phyloP scores from a whole-genome alignment of 2,329 filamentous ascomycete genomes.

The Alternaria ethzedia region DNA sequence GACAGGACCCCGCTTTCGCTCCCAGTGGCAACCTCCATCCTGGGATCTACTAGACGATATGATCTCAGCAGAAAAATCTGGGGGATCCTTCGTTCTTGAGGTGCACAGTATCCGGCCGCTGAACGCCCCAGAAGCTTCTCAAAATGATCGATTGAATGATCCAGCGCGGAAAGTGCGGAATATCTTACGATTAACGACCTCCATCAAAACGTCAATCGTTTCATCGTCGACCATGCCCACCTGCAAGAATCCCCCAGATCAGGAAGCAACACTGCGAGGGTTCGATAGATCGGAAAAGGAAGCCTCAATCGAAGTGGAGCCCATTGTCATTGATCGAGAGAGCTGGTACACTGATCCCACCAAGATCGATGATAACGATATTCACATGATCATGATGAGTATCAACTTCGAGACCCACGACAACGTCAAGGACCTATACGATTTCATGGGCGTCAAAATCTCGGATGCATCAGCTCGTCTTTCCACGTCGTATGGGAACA shows the following conservation, averaged over 20 bases:
- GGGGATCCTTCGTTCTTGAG: slow-evolving; percentile 24
- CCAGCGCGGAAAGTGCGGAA: slow-evolving; percentile 3
- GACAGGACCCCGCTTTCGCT: slow-evolving; percentile 4
- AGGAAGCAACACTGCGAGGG: slow-evolving; percentile 11
- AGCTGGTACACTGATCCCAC: slow-evolving; percentile 1
- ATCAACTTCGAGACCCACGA: slow-evolving; percentile 26
- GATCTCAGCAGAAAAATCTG: slow-evolving; percentile 27
- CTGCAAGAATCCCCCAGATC: not conserved
- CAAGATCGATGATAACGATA: not conserved
- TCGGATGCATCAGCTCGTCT: slow-evolving; percentile 19
- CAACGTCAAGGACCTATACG: slow-evolving; percentile 35
- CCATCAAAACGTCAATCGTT: slow-evolving; percentile 12
- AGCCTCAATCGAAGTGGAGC: slow-evolving; percentile 11
- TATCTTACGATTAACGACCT: slow-evolving; percentile 5
- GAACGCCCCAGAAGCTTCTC: not conserved
- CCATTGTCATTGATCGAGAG: slow-evolving; percentile 28
- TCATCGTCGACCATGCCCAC: not conserved
- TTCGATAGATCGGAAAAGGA: not conserved
- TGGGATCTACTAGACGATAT: slow-evolving; percentile 33
- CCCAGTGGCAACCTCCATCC: slow-evolving; percentile 31
- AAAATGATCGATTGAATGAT: not conserved
- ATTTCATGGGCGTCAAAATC: slow-evolving; percentile 21
- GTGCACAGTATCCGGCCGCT: slow-evolving; percentile 20
- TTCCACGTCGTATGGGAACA: slow-evolving; percentile 32
- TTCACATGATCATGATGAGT: slow-evolving; percentile 18